Evolutionary conservation across 108 stramenopile genomes (phyloP), one percentile per base, ranked within the genome.

Genomic region (Cyclotella kingstonii): DNA sequence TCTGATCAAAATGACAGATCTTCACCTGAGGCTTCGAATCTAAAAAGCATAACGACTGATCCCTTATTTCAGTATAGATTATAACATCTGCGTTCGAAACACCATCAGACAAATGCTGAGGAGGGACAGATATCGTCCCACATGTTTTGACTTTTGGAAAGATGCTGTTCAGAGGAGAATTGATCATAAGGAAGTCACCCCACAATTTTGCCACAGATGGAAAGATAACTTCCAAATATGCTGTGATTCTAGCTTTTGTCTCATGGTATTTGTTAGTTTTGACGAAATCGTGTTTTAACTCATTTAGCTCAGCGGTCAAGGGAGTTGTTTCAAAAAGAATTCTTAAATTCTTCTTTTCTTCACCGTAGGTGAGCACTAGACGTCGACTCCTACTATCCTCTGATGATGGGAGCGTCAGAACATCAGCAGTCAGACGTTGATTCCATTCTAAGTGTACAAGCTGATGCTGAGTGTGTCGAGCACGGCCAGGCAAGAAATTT

Each of bases 1-100:
- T 48, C 40, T 70, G 69, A 55, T 70, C 69, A 21, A 70, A 70
- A 44, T 64, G 63, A 45, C 71, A 73, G 17, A 73, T 62, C 8
- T 19, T 63, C 2, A 73, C 34, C 29, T 47, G 21, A 8, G 71
- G 71, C 57, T 41, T 64, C 10, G 34, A 23, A 36, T 65, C 63
- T 1, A 36, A 29, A 9, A 40, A 28, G 56, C 71, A 73, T 26
- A 50, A 34, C 42, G 48, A 56, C 7, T 52, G 26, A 10, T 59
- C 31, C 7, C 50, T 55, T 29, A 51, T 6, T 64, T 44, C 71
- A 26, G 60, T 51, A 49, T 73, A 73, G 12, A 73, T 53, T 12
- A 73, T 40, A 38, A 64, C 50, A 59, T 73, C 71, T 52, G 71
- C 57, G 39, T 64, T 34, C 17, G 56, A 9, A 52, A 73, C 57